Evolutionary conservation across 768 basidiomycete genomes (phyloP), one percentile per base, ranked within the genome.

Genomic region (Russula olivacea): DNA sequence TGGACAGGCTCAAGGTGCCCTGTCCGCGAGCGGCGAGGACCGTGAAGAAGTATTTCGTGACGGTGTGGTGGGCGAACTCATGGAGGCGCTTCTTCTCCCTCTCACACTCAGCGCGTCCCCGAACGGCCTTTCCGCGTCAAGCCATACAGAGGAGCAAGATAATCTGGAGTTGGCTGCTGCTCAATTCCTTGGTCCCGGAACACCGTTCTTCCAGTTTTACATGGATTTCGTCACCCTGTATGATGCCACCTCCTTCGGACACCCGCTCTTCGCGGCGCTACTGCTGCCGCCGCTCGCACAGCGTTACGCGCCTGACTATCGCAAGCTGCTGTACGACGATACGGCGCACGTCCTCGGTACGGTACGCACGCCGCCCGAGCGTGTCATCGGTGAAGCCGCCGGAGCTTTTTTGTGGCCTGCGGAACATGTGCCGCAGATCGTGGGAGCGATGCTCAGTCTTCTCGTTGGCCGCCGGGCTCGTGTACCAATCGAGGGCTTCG

Each of bases 161-260:
- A 59, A 68, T 47, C 72, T 91, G 58, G 88, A 91, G 66, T 68
- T 74, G 7, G 83, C 81, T 2, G 79, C 88, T 2, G 62, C 71
- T 14, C 75, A 76, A 28, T 86, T 86, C 72, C 81, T 92, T n/a
- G 85, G 87, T 0, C 65, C 78, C 0, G 74, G 76, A 5, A 85
- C 86, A 0, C 92, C 94, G 0, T 98, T 98, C 78, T 97, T 85
- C 77, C 93, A 96, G 72, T 92, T 89, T 70, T 98, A 93, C 76
- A 89, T 88, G 15, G 94, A 97, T 73, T 88, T 97, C 71, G 79
- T 96, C 60, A 86, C 83, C 1, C 76, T 98, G n/a, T 98, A 95
- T 74, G 90, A 92, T 69, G 83, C 92, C 4, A 85, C 93, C 68
- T 98, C 95, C 9, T 95, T 95, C 73, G 83, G 86, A 2, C 85